Base-by-base conservation (phyloP, 2,329 filamentous ascomycete species). In the Pseudogymnoascus sp. region DNA sequence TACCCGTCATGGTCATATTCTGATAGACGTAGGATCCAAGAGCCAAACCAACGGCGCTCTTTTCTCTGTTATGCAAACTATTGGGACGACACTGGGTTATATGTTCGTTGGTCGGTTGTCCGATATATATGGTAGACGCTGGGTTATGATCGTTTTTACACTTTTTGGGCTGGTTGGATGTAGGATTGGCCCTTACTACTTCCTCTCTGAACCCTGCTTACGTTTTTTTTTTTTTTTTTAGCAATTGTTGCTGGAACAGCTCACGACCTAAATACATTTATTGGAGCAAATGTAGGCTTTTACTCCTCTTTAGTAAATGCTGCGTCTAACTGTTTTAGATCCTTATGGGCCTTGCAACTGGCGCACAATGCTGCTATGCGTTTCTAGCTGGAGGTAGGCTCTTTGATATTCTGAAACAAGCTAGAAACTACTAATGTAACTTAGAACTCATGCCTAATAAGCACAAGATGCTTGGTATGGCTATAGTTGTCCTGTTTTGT, bases 121-220 rank as follows among this genome's bases (percentile, higher is more conserved):
- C 2, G 76, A 79, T 67, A 72, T 79, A 26, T 79, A 77, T 61
- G 77, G 77, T 14, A 74, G 77, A 31, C 74, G 76, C 64, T 78
- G 75, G 73, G 73, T 77, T 66, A 73, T 76, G 7, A 70, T 79
- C 37, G 69, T 16, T 8, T 40, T 40, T 16, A 40, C 37, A 40
- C 37, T 40, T 16, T 40, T 40, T 40, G 37, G 37, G 37, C 37
- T 40, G 14, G 37, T 40, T 40, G 37, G 37, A 40, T n/a, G 37
- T 40, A 16, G 6, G 37, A 7, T 4, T 40, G 7, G 5, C 14
- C 2, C 37, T 16, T 40, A 16, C n/a, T 16, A 5, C 37, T 40
- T 16, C 14, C 37, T 40, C n/a, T 40, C 37, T 16, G 37, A 40
- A 40, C 5, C n/a, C 14, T 40, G 37, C 37, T 40, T 40, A 40